These are phyloP conservation scores for Kwoniella dejecticola DNA, from an alignment of 768 basidiomycete species.

Conservation along the genomic window DNA sequence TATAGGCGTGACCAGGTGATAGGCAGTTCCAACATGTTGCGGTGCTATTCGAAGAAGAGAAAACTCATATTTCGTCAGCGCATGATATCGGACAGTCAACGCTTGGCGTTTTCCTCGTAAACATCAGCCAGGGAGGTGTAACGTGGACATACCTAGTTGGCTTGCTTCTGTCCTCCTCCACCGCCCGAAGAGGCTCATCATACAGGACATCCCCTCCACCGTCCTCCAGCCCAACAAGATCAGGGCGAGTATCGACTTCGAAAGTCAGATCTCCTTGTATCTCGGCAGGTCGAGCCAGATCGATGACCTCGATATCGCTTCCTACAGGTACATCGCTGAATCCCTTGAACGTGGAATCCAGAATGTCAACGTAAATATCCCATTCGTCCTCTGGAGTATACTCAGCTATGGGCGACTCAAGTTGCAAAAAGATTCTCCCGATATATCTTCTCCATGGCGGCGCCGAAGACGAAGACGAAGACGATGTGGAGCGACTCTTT, in stretches of 20 bases:
- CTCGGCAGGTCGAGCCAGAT: slow-evolving; percentile 10
- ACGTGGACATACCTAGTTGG: background rate
- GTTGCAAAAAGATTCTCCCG: slow-evolving; percentile 31
- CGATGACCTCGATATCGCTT: slow-evolving; percentile 23
- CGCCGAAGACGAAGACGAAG: too few species aligned
- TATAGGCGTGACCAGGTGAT: slow-evolving; percentile 30
- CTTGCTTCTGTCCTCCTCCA: background rate
- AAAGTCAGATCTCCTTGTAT: slow-evolving; percentile 6
- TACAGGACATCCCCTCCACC: slow-evolving; percentile 15
- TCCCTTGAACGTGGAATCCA: slow-evolving; percentile 22
- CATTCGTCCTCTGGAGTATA: slow-evolving; percentile 21
- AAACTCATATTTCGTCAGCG: too few species aligned
- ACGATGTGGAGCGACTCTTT: background rate
- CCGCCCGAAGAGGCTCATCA: slow-evolving; percentile 10
- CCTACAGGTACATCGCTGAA: slow-evolving; percentile 28
- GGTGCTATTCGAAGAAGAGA: too few species aligned
- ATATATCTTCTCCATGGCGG: slow-evolving; percentile 37
- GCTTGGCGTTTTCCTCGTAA: too few species aligned
- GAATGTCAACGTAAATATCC: slow-evolving; percentile 19
- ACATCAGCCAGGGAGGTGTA: slow-evolving; percentile 1
- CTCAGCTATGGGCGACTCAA: slow-evolving; percentile 33
- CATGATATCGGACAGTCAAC: too few species aligned
- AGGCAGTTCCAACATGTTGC: slow-evolving; percentile 46
- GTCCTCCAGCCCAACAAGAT: background rate
- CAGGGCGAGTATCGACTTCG: slow-evolving; percentile 13